Conservation (phyloP, 2,329 filamentous ascomycete genomes). For the Hirsutella rhossiliensis region DNA sequence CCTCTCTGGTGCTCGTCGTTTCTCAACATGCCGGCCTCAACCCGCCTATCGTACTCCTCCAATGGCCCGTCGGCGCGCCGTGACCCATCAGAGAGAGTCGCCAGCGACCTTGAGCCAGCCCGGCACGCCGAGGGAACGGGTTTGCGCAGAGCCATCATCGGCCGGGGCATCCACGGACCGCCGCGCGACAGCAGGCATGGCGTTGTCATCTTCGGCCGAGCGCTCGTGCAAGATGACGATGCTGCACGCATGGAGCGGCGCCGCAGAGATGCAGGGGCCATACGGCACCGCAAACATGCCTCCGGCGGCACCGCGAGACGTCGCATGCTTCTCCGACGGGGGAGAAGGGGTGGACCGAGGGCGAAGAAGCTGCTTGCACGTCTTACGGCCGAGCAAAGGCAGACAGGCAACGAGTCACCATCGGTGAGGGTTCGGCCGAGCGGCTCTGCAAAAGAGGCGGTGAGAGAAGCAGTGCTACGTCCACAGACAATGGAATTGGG, state of each 20-base stretch:
- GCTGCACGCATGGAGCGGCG: not conserved
- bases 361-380: not conserved
- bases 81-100: slow-evolving; percentile 12
- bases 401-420: no score
- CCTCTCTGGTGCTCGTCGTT: slow-evolving; percentile 89
- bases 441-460: no score
- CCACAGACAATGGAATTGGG: no score
- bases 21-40: slow-evolving; percentile 58
- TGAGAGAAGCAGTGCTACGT: no score
- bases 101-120: slow-evolving; percentile 11
- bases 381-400: no score
- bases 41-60: slow-evolving; percentile 76
- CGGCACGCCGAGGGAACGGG: not conserved
- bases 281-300: not conserved
- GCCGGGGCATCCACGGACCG: not conserved
- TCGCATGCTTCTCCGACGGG: not conserved
- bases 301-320: not conserved
- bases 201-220: not conserved
- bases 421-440: no score
- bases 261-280: not conserved
- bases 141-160: not conserved
- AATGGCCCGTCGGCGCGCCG: slow-evolving; percentile 53
- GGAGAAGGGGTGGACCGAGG: not conserved
- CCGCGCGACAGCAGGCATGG: not conserved
- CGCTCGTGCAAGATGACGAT: not conserved